A percentile compares a stretch with the other conserved stretches of the same genome.
phyloP scores from a whole-genome alignment of 1,284 basidiomycete species.

The Hemileia vastatrix region DNA sequence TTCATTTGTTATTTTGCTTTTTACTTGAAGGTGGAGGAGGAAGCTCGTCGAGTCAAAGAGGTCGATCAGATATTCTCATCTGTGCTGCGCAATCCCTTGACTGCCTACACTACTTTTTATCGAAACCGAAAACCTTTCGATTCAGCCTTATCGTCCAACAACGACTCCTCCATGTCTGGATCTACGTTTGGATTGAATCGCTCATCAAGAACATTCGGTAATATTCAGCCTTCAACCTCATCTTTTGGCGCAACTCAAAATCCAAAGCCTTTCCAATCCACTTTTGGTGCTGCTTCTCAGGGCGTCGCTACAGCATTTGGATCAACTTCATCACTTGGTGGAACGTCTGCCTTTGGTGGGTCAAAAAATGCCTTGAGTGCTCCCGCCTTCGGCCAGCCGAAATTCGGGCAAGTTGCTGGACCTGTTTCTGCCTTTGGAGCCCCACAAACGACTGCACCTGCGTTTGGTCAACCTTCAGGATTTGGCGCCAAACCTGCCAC shows the following conservation, averaged over 20 bases:
- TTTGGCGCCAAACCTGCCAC: neutral
- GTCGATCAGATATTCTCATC: constrained; percentile 10
- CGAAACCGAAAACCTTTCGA: constrained; percentile 10
- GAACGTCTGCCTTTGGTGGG: neutral
- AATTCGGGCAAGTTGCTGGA: no score
- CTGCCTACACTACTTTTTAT: constrained; percentile 17
- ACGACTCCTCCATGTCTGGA: constrained; percentile 1
- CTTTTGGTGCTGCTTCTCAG: neutral
- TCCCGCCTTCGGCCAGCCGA: no score
- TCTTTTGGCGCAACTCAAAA: no score
- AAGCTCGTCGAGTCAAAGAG: constrained; percentile 10
- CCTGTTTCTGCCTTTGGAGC: neutral
- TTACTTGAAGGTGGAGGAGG: constrained; percentile 3
- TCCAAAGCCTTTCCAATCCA: neutral
- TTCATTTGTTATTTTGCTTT: neutral
- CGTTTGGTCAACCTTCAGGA: neutral
- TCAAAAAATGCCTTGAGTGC: no score
- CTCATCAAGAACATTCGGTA: constrained; percentile 3
- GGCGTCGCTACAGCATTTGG: neutral
- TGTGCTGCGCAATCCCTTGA: neutral
- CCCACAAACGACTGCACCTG: neutral
- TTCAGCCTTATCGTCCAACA: constrained; percentile 2
- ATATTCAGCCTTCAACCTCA: no score
- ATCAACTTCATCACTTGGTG: neutral
- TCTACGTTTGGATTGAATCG: neutral